Evolutionary conservation across 768 basidiomycete genomes (phyloP), one percentile per base, ranked within the genome.

Genomic region (Phylloporus sp.): DNA sequence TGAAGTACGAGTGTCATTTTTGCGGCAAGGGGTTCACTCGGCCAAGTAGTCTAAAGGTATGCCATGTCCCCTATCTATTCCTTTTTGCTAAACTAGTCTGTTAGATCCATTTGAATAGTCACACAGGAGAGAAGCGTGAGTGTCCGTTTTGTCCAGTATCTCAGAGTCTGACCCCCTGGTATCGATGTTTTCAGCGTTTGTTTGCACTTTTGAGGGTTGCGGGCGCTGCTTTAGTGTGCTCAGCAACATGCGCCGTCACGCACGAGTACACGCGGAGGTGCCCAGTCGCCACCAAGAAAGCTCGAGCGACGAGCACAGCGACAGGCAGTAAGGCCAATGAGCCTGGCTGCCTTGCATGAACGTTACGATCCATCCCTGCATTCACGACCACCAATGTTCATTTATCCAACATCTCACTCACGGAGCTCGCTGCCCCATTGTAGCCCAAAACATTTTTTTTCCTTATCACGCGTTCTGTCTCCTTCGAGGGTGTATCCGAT

Each of bases 201-300:
- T 77, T 39, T 91, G 89, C 65, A 83, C 88, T 16, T 79, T 82
- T 47, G 80, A 84, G 56, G 80, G 80, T 52, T 91, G 89, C 70
- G 85, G 85, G 7, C 84, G 88, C 39, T 82, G 84, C 64, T 91
- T 91, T 70, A 89, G 87, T 62, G 89, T 91, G 45, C 81, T 90
- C 63, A 90, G 87, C 69, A 91, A 91, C 73, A 91, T 91, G 89
- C 85, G 89, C 55, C 77, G 89, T 51, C 89, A 91, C 67, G 82
- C 88, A 53, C 83, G 88, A 49, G 84, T 86, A 12, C 88, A 91
- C 63, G 73, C 69, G 24, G 75, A 70, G 34, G 53, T 53, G 39
- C 48, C 50, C 3, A 59, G 46, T 45, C 66, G 65, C 50, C 70
- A 71, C 43, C 68, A 69, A 49, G 78, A 77, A 45, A 59, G 64